A percentile compares a stretch with the other conserved stretches of the same genome.
Conservation (phyloP, 1,139 yeast genomes). For the Hansenula anomala region DNA sequence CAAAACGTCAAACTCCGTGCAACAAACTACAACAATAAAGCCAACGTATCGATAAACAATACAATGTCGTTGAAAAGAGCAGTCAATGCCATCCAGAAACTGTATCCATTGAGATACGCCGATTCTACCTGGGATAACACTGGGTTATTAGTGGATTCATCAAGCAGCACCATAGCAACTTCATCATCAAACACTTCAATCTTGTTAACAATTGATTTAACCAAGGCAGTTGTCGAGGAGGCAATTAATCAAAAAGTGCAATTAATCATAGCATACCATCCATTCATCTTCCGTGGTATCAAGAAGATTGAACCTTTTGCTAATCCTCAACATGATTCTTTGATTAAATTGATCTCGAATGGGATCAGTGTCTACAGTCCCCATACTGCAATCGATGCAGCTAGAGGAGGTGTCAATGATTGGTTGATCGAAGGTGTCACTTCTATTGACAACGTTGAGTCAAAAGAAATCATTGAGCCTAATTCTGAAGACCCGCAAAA, state of each 20-base stretch:
- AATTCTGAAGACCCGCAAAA: conserved; percentile 26
- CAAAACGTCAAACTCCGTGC: no score
- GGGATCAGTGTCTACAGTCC: conserved; percentile 90
- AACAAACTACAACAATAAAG: no score
- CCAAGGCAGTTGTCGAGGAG: conserved; percentile 80
- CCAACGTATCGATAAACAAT: neutral
- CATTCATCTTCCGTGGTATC: conserved; percentile 87
- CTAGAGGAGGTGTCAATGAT: conserved; percentile 87
- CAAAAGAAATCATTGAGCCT: conserved; percentile 33
- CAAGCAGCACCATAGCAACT: conserved; percentile 23
- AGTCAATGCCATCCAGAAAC: conserved; percentile 54
- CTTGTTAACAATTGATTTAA: conserved; percentile 78
- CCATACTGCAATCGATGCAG: conserved; percentile 95
- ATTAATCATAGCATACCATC: conserved; percentile 85
- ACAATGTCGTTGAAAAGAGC: conserved; percentile 37
- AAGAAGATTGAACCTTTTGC: conserved; percentile 56
- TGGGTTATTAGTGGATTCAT: conserved; percentile 72
- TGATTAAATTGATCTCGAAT: conserved; percentile 65
- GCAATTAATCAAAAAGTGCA: conserved; percentile 52
- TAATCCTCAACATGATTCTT: conserved; percentile 79
- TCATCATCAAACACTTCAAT: conserved; percentile 31
- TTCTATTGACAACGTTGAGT: conserved; percentile 13
- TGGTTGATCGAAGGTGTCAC: conserved; percentile 69
- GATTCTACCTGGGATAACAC: conserved; percentile 93
- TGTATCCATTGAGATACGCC: conserved; percentile 72